Evolutionary conservation across 2,329 filamentous ascomycete species (phyloP), one percentile per base, ranked within the genome.

Genomic region (Penicillium sp.): DNA sequence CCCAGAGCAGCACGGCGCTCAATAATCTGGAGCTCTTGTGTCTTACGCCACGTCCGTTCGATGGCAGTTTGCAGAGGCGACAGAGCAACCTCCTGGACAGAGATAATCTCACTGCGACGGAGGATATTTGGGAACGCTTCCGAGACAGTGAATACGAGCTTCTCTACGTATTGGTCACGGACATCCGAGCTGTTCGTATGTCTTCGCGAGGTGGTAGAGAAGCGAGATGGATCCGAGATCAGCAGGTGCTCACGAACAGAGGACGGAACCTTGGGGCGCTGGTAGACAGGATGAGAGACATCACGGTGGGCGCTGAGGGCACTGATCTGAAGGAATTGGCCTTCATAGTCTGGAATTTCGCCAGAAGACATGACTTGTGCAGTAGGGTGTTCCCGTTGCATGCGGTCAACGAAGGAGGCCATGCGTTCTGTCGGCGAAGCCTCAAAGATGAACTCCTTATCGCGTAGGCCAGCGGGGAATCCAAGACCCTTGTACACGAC

Each of bases 371-470:
- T 79, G 55, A 97, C 87, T 65, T 94, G 89, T 3, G 93, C 92
- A 2, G 88, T 79, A 3, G 92, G 93, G 67, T 96, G 91, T 65
- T 95, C 87, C 70, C 92, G 88, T 68, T 95, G 92, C 84, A 97
- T 90, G 46, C 90, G 88, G 69, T 97, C 92, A 1, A 90, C 90
- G 65, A 97, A 97, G 4, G 85, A 86, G 1, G 86, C 84, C 38
- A 90, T 85, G 19, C 89, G 84, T 72, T 97, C 93, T 7, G 80
- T 85, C 0, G 88, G 81, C 1, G 85, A 84, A 0, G 90, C 91
- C 73, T 97, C 91, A 64, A 95, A 96, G 51, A 97, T 87, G 71
- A 91, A 97, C 55, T 93, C 87, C 75, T 96, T 96, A 72, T 97
- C 91, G 47, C 91, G 84, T 19, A 97, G 72, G 45, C 82, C 88